Evolutionary conservation across 2,329 filamentous ascomycete genomes (phyloP).

Genomic region (Diaporthe helianthi): DNA sequence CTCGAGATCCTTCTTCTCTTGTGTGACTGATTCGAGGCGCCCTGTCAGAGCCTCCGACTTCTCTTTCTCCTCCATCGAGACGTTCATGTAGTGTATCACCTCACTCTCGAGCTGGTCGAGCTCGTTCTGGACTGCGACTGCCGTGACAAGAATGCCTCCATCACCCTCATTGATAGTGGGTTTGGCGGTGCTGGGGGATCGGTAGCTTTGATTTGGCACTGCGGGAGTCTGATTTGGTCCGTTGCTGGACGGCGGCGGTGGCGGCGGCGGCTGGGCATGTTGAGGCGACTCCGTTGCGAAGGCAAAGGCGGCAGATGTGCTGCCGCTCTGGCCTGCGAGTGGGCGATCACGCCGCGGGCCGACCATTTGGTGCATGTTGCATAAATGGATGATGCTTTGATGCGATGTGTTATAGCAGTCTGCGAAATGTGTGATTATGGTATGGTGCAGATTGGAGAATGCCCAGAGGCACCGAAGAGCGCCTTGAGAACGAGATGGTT

Average conservation of each 20-base stretch:
- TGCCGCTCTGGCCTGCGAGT: neutral
- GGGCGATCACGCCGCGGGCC: neutral
- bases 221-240: neutral
- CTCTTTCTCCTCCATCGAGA: slow-evolving; percentile 14
- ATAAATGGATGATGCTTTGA: neutral
- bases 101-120: slow-evolving; percentile 15
- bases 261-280: neutral
- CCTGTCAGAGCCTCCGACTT: neutral
- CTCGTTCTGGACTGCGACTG: neutral
- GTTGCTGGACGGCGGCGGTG: neutral
- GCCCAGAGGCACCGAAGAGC: neutral
- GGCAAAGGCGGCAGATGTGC: neutral
- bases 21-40: neutral
- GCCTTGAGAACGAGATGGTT: neutral
- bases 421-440: neutral
- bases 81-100: slow-evolving; percentile 22
- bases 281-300: neutral
- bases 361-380: neutral
- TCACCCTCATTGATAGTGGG: neutral
- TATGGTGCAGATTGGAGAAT: neutral
- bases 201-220: no score
- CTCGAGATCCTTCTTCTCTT: slow-evolving; percentile 3
- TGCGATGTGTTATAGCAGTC: no score
- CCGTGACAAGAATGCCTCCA: neutral
- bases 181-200: no score